Evolutionary conservation across 495 filamentous ascomycete species (phyloP).

Genomic region (Aspergillus cristatus): DNA sequence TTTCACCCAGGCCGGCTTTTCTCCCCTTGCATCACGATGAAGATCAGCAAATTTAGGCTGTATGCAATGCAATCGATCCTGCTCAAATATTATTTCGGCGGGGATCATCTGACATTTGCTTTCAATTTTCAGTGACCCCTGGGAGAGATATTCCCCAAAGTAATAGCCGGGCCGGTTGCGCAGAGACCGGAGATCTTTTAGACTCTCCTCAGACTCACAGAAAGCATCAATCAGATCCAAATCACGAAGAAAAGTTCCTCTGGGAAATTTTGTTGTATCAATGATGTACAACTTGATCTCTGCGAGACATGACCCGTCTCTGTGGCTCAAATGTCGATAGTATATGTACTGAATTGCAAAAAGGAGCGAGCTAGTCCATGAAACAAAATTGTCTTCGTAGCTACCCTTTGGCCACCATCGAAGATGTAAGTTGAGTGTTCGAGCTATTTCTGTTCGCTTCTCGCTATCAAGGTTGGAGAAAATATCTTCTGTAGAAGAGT

Average conservation of each 20-base stretch:
- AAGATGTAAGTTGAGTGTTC: constrained; percentile 18
- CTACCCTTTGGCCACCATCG: constrained; percentile 10
- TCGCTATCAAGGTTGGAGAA: constrained; percentile 5
- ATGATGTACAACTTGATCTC: neutral
- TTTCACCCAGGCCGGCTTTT: neutral
- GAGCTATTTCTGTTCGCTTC: constrained; percentile 8
- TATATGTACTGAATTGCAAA: constrained; percentile 26
- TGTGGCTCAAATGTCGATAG: constrained; percentile 14
- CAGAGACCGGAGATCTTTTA: constrained; percentile 8
- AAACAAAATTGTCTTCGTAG: constrained; percentile 20
- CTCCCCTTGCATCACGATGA: neutral
- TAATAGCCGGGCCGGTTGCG: constrained; percentile 10
- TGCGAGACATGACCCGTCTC: too few relatives aligned
- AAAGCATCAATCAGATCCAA: neutral
- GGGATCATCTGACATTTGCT: constrained; percentile 10
- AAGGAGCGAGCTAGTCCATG: constrained; percentile 30
- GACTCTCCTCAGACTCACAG: neutral
- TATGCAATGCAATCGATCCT: neutral
- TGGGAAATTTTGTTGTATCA: neutral
- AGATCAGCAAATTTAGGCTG: neutral
- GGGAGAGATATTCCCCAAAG: constrained; percentile 30
- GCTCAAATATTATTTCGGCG: neutral
- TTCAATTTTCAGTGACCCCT: constrained; percentile 20
- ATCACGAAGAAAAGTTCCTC: neutral
- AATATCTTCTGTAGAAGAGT: constrained; percentile 8